Evolutionary conservation across 2,329 filamentous ascomycete species (phyloP).

Genomic region (Leptographium flavum): DNA sequence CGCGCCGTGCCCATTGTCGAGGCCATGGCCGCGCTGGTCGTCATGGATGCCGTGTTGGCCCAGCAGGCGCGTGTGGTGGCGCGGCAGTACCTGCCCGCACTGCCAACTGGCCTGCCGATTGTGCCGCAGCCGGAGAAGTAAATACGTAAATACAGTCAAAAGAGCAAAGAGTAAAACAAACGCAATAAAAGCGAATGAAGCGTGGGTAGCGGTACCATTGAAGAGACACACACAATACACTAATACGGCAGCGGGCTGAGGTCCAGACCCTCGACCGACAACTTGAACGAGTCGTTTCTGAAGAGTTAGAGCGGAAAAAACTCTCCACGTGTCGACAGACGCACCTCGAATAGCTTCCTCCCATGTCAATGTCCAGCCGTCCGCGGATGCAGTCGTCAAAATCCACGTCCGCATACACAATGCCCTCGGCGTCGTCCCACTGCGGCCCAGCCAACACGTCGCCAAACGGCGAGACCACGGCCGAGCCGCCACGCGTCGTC

Average conservation of each 20-base stretch:
- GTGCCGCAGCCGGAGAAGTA: not conserved
- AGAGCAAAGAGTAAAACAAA: not conserved
- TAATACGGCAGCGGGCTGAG: constrained; percentile 41
- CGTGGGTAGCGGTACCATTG: no score
- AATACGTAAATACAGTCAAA: no score
- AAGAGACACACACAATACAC: no score
- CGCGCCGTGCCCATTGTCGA: constrained; percentile 81
- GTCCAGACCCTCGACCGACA: constrained; percentile 44
- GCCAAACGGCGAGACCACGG: constrained; percentile 66
- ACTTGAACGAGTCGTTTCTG: constrained; percentile 47
- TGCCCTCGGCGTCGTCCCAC: constrained; percentile 61
- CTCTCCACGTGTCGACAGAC: constrained; percentile 15
- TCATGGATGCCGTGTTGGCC: constrained; percentile 45
- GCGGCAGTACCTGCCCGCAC: constrained; percentile 26
- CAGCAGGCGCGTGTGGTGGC: constrained; percentile 51
- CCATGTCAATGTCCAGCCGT: constrained; percentile 68
- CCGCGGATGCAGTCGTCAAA: constrained; percentile 79
- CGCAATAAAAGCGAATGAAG: not conserved
- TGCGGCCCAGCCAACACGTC: constrained; percentile 68
- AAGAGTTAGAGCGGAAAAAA: constrained; percentile 2
- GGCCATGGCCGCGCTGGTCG: constrained; percentile 74
- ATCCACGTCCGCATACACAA: constrained; percentile 63
- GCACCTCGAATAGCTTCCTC: constrained; percentile 70
- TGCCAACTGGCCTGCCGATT: constrained; percentile 17
- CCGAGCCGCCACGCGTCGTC: constrained; percentile 56